Conservation (phyloP, 169 alveolate species). For the Eimeria maxima region DNA sequence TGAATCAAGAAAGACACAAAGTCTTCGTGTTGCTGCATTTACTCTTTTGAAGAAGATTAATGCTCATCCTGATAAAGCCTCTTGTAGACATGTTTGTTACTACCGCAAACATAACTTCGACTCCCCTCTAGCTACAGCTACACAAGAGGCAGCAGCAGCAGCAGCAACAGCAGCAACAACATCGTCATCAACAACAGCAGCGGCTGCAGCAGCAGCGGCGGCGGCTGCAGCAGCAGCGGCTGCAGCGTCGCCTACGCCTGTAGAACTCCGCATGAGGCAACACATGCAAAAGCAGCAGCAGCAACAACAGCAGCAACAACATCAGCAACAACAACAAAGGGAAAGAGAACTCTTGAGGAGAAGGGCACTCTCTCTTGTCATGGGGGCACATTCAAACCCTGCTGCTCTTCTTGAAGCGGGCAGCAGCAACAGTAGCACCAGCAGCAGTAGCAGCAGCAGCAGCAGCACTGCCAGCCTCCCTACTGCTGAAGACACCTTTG, state of each 20-base stretch:
- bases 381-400: neutral
- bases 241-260: neutral
- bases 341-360: neutral
- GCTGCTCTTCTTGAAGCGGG: neutral
- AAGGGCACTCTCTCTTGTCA: slow-evolving; percentile 1
- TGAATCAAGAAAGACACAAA: neutral
- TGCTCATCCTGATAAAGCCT: slow-evolving; percentile 59
- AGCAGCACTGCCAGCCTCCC: neutral
- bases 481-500: slow-evolving; percentile 18
- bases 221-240: slow-evolving; percentile 18
- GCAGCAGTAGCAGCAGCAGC: slow-evolving; percentile 25
- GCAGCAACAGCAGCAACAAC: neutral
- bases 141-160: neutral
- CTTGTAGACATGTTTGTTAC: slow-evolving; percentile 72
- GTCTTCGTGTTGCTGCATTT: slow-evolving; percentile 47
- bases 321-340: neutral
- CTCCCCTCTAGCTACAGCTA: slow-evolving; percentile 12
- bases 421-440: neutral
- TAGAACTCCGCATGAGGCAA: too few species aligned
- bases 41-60: slow-evolving; percentile 58
- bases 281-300: neutral
- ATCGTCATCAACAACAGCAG: neutral
- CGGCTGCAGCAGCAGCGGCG: neutral
- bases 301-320: slow-evolving; percentile 32
- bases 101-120: slow-evolving; percentile 57